phyloP scores from a whole-genome alignment of 2,329 filamentous ascomycete genomes.

The Fusarium odoratissimum region DNA sequence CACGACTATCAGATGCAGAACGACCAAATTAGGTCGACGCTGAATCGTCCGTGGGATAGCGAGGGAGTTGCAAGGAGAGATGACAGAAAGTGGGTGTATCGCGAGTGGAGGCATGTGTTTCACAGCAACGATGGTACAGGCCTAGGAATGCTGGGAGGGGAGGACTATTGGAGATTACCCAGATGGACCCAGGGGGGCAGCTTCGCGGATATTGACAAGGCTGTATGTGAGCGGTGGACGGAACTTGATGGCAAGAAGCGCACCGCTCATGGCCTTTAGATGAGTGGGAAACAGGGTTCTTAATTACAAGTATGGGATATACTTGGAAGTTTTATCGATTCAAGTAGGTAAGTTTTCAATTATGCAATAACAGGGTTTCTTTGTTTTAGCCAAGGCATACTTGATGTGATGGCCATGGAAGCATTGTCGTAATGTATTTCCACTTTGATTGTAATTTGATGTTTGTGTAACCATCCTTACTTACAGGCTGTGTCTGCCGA shows the following conservation, averaged over 20 bases:
- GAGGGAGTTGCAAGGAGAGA: background rate
- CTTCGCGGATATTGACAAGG: background rate
- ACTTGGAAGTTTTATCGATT: too few relatives aligned
- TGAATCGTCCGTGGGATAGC: background rate
- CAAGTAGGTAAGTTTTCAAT: background rate
- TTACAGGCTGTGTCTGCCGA: background rate
- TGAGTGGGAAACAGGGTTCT: background rate
- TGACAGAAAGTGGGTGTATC: background rate
- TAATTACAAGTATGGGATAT: too few relatives aligned
- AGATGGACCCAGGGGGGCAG: background rate
- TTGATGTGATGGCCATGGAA: too few relatives aligned
- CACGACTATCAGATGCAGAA: background rate
- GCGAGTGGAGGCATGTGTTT: background rate
- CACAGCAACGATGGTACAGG: background rate
- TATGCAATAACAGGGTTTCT: fast-evolving
- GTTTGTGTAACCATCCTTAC: fast-evolving
- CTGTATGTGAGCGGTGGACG: background rate
- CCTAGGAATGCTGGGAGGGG: too few relatives aligned
- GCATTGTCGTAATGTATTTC: background rate
- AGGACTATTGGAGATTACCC: too few relatives aligned
- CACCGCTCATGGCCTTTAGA: too few relatives aligned
- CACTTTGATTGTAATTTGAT: background rate
- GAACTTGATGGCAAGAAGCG: too few relatives aligned
- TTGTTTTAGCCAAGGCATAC: background rate
- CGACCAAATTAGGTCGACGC: too few relatives aligned